Evolutionary conservation across 768 basidiomycete species (phyloP), one percentile per base, ranked within the genome.

Genomic region (Kwoniella sp.): DNA sequence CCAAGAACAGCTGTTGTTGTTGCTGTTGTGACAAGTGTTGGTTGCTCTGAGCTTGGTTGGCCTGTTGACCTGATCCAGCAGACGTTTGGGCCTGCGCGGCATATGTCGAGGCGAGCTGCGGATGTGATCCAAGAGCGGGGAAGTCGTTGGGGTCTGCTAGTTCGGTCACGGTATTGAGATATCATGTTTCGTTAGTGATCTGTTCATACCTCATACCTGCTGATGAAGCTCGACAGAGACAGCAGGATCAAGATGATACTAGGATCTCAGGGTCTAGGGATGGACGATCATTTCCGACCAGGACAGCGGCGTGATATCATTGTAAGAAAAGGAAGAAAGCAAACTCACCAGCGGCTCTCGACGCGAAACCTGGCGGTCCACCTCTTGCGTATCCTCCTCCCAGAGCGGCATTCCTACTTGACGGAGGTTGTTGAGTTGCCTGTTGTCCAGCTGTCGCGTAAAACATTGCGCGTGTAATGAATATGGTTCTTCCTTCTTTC

Each of bases 381-480:
- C 55, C 68, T 65, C 72, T 52, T 25, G 58, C 65, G 17, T 57
- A 47, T 51, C 63, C 72, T 33, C 67, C 40, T 44, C 40, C 40
- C 40, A 44, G 40, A 44, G 40, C 40, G 17, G 40, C 40, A 44
- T 44, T 44, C 40, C 40, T 55, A 63, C 54, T 64, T 44, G 65
- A 29, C 33, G 53, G 58, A n/a, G 63, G 65, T 58, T 36, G 67
- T 52, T 65, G 67, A 12, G 67, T 64, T 25, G 69, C 64, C 48
- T 76, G 74, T 59, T 71, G 70, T 21, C 74, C 74, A 26, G 74
- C 72, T 60, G 74, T 73, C 36, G 74, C 74, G 68, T 73, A 76
- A 48, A 65, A 76, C 70, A 76, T 73, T 6, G 56, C 58, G 27
- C 15, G 13, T 54, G 22, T 10, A 36, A 26, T 55, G 10, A 29